Percentiles rank a stretch among this genome's conserved stretches.
These are phyloP conservation scores for Tulasnella sp. DNA, from an alignment of 768 basidiomycete genomes.

Conservation along the genomic window DNA sequence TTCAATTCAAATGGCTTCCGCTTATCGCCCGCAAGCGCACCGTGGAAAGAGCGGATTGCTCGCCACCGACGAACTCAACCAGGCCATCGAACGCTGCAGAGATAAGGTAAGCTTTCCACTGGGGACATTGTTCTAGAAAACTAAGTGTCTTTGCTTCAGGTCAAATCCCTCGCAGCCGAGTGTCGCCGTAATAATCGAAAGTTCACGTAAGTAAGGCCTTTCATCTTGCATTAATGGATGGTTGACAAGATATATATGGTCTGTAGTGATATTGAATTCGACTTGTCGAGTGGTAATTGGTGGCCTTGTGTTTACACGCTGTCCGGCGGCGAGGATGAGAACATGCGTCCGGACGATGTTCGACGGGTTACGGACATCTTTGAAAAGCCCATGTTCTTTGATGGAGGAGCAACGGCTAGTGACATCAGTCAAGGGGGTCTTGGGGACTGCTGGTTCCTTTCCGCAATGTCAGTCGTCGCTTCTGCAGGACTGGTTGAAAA, in stretches of 20 bases:
- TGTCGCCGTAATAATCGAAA: slow-evolving; percentile 39
- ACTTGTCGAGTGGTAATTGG: slow-evolving; percentile 34
- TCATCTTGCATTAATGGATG: background rate
- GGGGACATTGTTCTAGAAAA: background rate
- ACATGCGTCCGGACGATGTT: slow-evolving; percentile 28
- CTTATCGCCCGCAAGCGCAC: background rate
- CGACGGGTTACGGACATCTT: slow-evolving; percentile 42
- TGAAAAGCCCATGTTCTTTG: slow-evolving; percentile 39
- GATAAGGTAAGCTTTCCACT: slow-evolving; percentile 5
- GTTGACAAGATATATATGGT: background rate
- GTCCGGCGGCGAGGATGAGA: slow-evolving; percentile 13
- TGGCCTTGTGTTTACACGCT: slow-evolving; percentile 33
- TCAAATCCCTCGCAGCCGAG: slow-evolving; percentile 34
- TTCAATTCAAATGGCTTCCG: background rate
- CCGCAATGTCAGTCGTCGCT: slow-evolving; percentile 39
- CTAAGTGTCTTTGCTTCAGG: slow-evolving; percentile 20
- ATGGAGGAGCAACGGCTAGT: slow-evolving; percentile 32
- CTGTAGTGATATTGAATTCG: slow-evolving; percentile 48
- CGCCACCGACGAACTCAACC: slow-evolving; percentile 35
- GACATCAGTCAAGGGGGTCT: slow-evolving; percentile 41
- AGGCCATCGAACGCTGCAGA: slow-evolving; percentile 36
- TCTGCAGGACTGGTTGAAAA: slow-evolving; percentile 38
- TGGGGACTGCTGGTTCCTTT: slow-evolving; percentile 45
- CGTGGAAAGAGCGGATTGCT: slow-evolving; percentile 26
- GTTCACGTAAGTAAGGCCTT: slow-evolving; percentile 32